Evolutionary conservation across 129 eudicot species (phyloP), one percentile per base, ranked within the genome.

Genomic region (Artemisia argyi): DNA sequence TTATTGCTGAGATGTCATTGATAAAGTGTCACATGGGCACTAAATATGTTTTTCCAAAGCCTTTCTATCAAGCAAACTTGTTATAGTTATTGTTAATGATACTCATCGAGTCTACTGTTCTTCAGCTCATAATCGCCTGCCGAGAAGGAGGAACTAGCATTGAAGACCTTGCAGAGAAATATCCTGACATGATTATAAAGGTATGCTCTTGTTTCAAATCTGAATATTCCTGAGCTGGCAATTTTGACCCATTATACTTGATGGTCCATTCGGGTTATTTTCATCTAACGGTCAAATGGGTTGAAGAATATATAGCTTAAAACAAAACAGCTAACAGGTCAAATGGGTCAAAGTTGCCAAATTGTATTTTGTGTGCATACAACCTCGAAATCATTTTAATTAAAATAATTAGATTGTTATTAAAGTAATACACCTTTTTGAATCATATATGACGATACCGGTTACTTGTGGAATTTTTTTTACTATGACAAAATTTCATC

Each of bases 91-190:
- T 66, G 19, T 7, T 42, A 46, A 67, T 47, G 47, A 39, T 76
- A 61, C 67, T 53, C 70, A 65, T 9, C 64, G 68, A 47, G 46
- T 67, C 16, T 66, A 13, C 44, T 65, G 30, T 75, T 65, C 19
- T 81, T 74, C 85, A 93, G 98, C 83, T 93, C 76, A 93, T 93
- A 58, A 90, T 93, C 69, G 91, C 98, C 11, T 93, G 98, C 71
- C 70, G 84, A 65, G 86, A 93, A 78, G 98, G 98, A 68, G 98
- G 98, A 76, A 93, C 98, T 61, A 93, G 98, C 78, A 93, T 93
- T 66, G 98, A 93, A 84, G 98, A 93, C 88, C 97, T 93, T 78
- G 98, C 98, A 7, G 98, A 93, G 73, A 85, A 93, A 76, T 91
- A 74, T 72, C 98, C 98, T 56, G 98, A 90, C 71, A 84, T 89